A percentile compares a stretch with the other conserved stretches of the same genome.
Conservation (phyloP, 2,329 filamentous ascomycete genomes). For the Colletotrichum camelliae region DNA sequence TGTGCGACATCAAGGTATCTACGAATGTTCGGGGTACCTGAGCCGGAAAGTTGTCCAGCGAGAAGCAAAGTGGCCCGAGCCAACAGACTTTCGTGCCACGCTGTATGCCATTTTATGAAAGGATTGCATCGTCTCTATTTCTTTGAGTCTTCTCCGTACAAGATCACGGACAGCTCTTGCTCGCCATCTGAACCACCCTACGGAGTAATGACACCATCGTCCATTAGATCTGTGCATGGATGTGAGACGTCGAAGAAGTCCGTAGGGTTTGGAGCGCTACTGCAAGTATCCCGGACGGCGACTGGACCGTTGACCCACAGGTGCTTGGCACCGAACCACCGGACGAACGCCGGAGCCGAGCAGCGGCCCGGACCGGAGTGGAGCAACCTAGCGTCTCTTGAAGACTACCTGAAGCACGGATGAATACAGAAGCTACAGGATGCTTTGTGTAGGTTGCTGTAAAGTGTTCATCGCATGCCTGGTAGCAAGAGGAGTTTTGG, state of each 20-base stretch:
- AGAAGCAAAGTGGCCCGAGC: not conserved
- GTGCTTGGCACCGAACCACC: not conserved
- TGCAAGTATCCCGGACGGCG: not conserved
- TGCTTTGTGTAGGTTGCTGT: not conserved
- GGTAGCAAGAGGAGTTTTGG: not conserved
- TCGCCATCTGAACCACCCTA: not conserved
- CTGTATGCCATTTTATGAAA: not conserved
- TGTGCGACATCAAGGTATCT: not conserved
- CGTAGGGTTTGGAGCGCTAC: not conserved
- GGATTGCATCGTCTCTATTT: not conserved
- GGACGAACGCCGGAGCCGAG: not conserved
- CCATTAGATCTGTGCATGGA: not conserved
- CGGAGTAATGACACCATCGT: not conserved
- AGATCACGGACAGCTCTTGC: not conserved
- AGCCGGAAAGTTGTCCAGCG: not conserved
- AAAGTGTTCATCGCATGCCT: rapidly evolving
- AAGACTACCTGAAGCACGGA: not conserved
- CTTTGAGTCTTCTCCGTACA: not conserved
- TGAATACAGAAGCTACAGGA: not conserved
- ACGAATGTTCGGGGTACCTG: not conserved
- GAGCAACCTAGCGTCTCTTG: not conserved
- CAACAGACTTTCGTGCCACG: not conserved
- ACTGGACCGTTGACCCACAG: not conserved
- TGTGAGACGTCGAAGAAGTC: not conserved
- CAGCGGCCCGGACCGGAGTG: not conserved